Evolutionary conservation across 176 grass and related monocot species (phyloP), one percentile per base, ranked within the genome.

Genomic region (Carex parvula): DNA sequence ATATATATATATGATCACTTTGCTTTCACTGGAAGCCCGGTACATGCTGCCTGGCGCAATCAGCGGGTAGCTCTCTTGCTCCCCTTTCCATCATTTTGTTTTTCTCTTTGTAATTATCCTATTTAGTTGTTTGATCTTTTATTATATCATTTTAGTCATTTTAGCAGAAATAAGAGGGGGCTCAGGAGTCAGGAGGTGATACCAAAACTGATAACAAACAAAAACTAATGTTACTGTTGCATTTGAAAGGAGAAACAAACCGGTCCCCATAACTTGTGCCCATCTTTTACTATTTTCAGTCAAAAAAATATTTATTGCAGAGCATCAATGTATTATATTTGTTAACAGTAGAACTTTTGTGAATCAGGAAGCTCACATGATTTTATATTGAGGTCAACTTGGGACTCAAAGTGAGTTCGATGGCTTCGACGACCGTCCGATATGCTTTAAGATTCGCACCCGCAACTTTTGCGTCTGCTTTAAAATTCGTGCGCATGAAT

Each of bases 51-150:
- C 9, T 48, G 3, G 79, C 79, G 79, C 18, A 81, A 64, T 81
- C 59, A 81, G 64, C 79, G 79, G 4, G 14, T 17, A 30, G 5
- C 5, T 76, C 72, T 55, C 44, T 53, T 26, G 20, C n/a, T 61
- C 22, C 55, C 55, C 54, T 61, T 61, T 30, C 26, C 77, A 30
- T 70, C 37, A 70, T 70, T 70, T 70, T 70, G 14, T 42, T 26
- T 55, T 55, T 12, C n/a, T 6, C 6, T 53, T 15, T 20, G 7
- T 46, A 11, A 71, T 10, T 69, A 17, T 37, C 42, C 35, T n/a
- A 42, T 71, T 44, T 54, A 53, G 11, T 75, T 75, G 70, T 75
- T 53, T 75, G 44, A 75, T 75, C 13, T 53, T 75, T n/a, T n/a
- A n/a, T 74, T 16, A 26, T 53, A 50, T 5, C 44, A 75, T 18